Evolutionary conservation across 805 yeast genomes (phyloP).

Genomic region (Saccharomycopsis sp.): DNA sequence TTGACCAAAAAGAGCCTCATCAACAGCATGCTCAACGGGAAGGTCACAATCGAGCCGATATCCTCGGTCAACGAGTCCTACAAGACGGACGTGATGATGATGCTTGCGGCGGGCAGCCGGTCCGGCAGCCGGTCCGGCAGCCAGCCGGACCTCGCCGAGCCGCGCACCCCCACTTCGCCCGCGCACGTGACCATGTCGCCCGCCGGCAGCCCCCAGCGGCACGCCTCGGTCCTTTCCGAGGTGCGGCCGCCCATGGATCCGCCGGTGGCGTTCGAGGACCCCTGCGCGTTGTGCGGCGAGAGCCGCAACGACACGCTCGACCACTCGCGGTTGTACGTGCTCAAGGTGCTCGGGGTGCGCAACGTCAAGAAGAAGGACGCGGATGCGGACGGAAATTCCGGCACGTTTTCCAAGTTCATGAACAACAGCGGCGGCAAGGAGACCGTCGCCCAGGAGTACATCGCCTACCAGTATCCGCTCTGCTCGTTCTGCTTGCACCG

Average conservation of each 20-base stretch:
- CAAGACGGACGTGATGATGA: conserved; percentile 15
- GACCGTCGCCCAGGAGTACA: conserved; percentile 25
- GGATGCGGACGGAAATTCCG: conserved; percentile 4
- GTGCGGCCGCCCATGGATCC: conserved; percentile 6
- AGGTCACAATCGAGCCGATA: conserved; percentile 79
- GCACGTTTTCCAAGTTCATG: conserved; percentile 13
- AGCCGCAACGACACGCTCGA: conserved; percentile 58
- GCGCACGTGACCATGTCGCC: neutral
- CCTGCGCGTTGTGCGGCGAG: conserved; percentile 86
- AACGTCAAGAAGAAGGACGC: conserved; percentile 26
- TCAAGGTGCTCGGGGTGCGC: conserved; percentile 41
- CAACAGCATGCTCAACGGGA: conserved; percentile 65
- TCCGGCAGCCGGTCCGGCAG: neutral
- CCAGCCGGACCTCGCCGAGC: neutral
- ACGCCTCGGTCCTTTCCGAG: neutral
- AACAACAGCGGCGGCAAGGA: conserved; percentile 5
- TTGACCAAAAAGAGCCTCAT: conserved; percentile 55
- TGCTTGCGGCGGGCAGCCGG: neutral
- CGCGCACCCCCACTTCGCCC: neutral
- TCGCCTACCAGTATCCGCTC: conserved; percentile 50
- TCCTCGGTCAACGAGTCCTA: conserved; percentile 68
- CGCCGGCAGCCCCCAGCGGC: conserved; percentile 9
- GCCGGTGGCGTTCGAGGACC: conserved; percentile 67
- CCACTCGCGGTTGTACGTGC: conserved; percentile 68
- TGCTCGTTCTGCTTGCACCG: conserved; percentile 79